phyloP scores from a whole-genome alignment of 495 filamentous ascomycete species.

The Talaromyces adpressus region DNA sequence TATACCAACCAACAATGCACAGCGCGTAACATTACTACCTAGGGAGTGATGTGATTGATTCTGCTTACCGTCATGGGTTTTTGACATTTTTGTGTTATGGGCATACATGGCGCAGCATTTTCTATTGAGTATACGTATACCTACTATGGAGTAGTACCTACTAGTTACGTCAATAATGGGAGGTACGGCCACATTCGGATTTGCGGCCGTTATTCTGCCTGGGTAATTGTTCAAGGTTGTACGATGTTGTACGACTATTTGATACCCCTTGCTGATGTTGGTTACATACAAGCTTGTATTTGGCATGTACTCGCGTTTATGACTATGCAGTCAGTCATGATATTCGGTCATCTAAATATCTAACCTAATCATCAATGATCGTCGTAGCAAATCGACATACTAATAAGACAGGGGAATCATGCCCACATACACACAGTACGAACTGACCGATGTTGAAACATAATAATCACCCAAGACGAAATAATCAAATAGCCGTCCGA shows the following conservation, averaged over 20 bases:
- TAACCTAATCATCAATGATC: not conserved
- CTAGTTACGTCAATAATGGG: not conserved
- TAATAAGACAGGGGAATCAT: slow-evolving; percentile 1
- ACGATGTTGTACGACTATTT: not conserved
- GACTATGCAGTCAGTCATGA: not conserved
- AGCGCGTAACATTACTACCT: too few species aligned
- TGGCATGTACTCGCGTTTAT: not conserved
- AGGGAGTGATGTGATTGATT: too few species aligned
- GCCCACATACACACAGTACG: not conserved
- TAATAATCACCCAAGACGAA: not conserved
- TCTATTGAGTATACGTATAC: not conserved
- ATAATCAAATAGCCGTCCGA: not conserved
- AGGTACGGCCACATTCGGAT: not conserved
- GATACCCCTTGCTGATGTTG: not conserved
- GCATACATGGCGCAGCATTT: too few species aligned
- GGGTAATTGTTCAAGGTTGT: not conserved
- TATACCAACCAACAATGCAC: too few species aligned
- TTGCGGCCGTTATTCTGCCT: not conserved
- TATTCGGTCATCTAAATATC: not conserved
- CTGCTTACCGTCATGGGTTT: too few species aligned
- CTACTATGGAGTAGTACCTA: too few species aligned
- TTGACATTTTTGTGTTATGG: too few species aligned
- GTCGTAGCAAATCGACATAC: not conserved
- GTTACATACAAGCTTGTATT: not conserved
- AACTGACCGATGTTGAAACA: not conserved